Percentiles rank a stretch among this genome's conserved stretches.
Evolutionary conservation across 1,284 basidiomycete species (phyloP).

Genomic region (Tetrapyrgos nigripes): DNA sequence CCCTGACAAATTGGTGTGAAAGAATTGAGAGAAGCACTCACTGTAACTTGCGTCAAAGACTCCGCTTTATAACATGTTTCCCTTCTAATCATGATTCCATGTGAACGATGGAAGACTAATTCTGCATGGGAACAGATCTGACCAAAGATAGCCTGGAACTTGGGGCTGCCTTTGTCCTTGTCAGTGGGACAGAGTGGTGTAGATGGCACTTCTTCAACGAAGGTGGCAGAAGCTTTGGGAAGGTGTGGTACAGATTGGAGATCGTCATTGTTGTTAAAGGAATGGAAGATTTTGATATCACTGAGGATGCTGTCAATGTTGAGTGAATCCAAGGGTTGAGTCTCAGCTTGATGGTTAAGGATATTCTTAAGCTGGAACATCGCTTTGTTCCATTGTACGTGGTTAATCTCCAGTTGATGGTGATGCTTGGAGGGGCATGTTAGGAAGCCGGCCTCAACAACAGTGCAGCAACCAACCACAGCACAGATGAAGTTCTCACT

Average conservation of each 20-base stretch:
- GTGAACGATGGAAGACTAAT: slow-evolving; percentile 30
- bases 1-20: too few relatives aligned
- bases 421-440: slow-evolving; percentile 28
- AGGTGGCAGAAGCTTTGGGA: slow-evolving; percentile 8
- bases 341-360: neutral
- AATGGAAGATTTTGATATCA: too few relatives aligned
- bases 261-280: too few relatives aligned
- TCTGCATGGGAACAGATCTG: slow-evolving; percentile 37
- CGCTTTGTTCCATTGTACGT: slow-evolving; percentile 14
- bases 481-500: slow-evolving; percentile 14
- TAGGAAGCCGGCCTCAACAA: slow-evolving; percentile 4
- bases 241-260: neutral
- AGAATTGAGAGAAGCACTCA: slow-evolving; percentile 12
- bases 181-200: neutral
- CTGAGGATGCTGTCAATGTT: too few relatives aligned
- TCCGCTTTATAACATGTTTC: slow-evolving; percentile 36
- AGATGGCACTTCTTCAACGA: slow-evolving; percentile 17
- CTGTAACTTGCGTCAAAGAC: slow-evolving; percentile 22
- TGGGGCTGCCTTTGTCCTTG: slow-evolving; percentile 18
- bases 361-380: slow-evolving; percentile 13
- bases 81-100: slow-evolving; percentile 30
- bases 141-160: slow-evolving; percentile 27
- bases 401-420: slow-evolving; percentile 17
- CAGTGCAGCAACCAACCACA: slow-evolving; percentile 17
- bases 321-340: too few relatives aligned